Percentiles rank a stretch among this genome's conserved stretches.
These are phyloP conservation scores for Pestalotiopsis fici DNA, from an alignment of 2,329 filamentous ascomycete genomes.

Conservation along the genomic window DNA sequence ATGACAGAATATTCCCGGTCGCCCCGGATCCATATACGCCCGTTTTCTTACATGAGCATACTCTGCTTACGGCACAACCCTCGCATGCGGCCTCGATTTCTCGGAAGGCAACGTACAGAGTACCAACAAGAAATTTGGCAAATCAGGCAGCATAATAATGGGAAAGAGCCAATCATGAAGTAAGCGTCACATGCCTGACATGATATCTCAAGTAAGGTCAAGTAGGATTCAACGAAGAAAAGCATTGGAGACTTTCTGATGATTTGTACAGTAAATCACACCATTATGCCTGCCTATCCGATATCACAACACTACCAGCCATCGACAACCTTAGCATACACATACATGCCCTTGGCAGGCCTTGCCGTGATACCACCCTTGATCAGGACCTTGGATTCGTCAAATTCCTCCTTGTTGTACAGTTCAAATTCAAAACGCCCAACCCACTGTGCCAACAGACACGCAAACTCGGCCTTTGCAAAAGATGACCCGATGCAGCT, in stretches of 20 bases:
- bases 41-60: background rate
- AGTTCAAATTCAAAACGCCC: slow-evolving; percentile 71
- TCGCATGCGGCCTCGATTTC: background rate
- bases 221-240: no score
- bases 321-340: slow-evolving; percentile 66
- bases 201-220: no score
- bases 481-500: slow-evolving; percentile 85
- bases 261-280: background rate
- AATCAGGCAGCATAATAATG: background rate
- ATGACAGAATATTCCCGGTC: background rate
- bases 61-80: background rate
- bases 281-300: background rate
- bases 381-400: slow-evolving; percentile 67
- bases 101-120: background rate
- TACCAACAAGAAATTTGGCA: background rate
- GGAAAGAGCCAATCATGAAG: background rate
- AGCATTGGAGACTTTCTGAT: background rate
- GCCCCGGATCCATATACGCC: background rate
- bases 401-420: slow-evolving; percentile 59
- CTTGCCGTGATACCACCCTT: slow-evolving; percentile 71
- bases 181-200: background rate
- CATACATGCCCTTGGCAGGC: slow-evolving; percentile 71
- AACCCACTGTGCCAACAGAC: slow-evolving; percentile 74
- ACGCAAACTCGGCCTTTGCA: slow-evolving; percentile 82
- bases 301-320: slow-evolving; percentile 54